Evolutionary conservation across 495 filamentous ascomycete species (phyloP).

Genomic region (Clohesyomyces aquaticus): DNA sequence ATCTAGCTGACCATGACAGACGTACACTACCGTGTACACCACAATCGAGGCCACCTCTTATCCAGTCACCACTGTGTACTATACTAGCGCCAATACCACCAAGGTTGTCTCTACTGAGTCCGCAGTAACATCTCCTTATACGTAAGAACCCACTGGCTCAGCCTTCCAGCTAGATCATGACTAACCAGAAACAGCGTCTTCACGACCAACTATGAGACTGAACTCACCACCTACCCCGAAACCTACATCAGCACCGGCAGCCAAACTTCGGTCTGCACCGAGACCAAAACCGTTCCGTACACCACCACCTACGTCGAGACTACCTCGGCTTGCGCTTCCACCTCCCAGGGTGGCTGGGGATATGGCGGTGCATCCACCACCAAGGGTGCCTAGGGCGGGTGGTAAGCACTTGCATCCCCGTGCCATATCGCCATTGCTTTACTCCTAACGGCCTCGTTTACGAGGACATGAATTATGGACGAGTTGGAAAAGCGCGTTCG

Average conservation of each 20-base stretch:
- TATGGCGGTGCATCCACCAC: neutral
- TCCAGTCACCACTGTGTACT: constrained; percentile 24
- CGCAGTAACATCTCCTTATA: constrained; percentile 30
- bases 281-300: constrained; percentile 29
- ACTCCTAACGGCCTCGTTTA: no score
- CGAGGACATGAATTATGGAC: no score
- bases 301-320: constrained; percentile 30
- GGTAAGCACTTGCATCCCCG: no score
- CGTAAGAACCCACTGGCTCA: constrained; percentile 29
- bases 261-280: constrained; percentile 12
- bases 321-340: constrained; percentile 21
- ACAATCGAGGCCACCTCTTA: constrained; percentile 14
- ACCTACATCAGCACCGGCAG: constrained; percentile 21
- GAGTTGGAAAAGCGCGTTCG: no score
- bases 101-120: no score
- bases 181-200: constrained; percentile 15
- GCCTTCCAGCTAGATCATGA: no score
- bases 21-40: constrained; percentile 21
- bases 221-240: constrained; percentile 17
- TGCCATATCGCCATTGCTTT: no score
- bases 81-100: no score
- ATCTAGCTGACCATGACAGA: constrained; percentile 14
- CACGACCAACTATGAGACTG: constrained; percentile 24
- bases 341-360: constrained; percentile 25
- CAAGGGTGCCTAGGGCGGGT: neutral